Evolutionary conservation across 441 rosid genomes (phyloP).

Genomic region (Populus tomentosa): DNA sequence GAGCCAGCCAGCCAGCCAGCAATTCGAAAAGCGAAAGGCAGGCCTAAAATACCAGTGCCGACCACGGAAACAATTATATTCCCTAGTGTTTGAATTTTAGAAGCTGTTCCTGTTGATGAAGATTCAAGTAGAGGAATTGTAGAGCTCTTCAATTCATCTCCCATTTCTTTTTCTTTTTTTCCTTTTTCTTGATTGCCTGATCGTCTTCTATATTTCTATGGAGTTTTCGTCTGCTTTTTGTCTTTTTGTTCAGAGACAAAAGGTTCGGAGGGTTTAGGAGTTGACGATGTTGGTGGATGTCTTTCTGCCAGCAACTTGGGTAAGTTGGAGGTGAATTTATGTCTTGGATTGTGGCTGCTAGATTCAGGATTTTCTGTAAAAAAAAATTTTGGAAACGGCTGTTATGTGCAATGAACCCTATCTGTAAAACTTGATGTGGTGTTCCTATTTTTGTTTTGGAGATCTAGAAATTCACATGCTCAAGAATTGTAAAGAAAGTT

Average conservation of each 20-base stretch:
- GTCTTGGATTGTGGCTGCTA: background rate
- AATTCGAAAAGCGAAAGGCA: conserved; percentile 70
- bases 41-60: conserved; percentile 85
- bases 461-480: too few relatives aligned
- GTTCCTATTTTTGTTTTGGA: background rate
- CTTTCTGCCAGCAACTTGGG: background rate
- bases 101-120: conserved; percentile 47
- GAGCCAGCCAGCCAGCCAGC: conserved; percentile 90
- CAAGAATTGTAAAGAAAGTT: background rate
- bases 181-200: background rate
- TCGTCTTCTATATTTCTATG: background rate
- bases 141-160: conserved; percentile 1
- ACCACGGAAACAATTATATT: conserved; percentile 82
- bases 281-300: background rate
- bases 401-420: background rate
- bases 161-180: conserved; percentile 1
- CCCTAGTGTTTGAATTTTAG: conserved; percentile 65
- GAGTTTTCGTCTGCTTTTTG: background rate
- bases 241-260: background rate
- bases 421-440: background rate
- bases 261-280: background rate
- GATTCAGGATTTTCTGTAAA: background rate
- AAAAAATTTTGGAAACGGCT: background rate
- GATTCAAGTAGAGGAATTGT: conserved; percentile 30
- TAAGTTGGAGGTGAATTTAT: background rate